A percentile compares a stretch with the other conserved stretches of the same genome.
phyloP scores from a whole-genome alignment of 2,329 filamentous ascomycete genomes.

The Trichoderma guizhouense region DNA sequence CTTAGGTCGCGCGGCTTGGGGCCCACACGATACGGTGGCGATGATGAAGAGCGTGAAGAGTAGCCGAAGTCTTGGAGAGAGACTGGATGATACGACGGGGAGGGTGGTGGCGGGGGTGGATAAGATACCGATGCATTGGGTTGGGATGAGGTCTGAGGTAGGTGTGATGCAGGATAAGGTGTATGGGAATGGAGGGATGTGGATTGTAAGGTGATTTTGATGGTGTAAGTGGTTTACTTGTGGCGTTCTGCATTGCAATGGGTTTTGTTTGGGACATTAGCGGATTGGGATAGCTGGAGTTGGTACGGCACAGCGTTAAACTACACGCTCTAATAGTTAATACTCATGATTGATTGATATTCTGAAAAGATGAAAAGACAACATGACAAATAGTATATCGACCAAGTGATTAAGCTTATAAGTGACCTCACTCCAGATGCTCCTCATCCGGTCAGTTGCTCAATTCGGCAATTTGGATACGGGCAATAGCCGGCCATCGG shows the following conservation, averaged over 20 bases:
- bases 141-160: slow-evolving; percentile 54
- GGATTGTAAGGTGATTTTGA: slow-evolving; percentile 34
- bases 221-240: not conserved
- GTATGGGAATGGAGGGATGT: slow-evolving; percentile 49
- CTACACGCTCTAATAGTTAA: not conserved
- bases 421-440: not conserved
- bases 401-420: too few relatives aligned
- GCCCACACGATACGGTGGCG: slow-evolving; percentile 36
- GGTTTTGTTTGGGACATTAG: not conserved
- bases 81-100: slow-evolving; percentile 46
- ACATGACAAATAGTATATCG: rapidly evolving
- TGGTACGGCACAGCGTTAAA: not conserved
- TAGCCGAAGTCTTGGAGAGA: slow-evolving; percentile 42
- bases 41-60: slow-evolving; percentile 39
- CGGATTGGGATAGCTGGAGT: not conserved
- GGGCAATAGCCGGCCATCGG: slow-evolving; percentile 1
- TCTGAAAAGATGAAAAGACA: not conserved
- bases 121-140: slow-evolving; percentile 54
- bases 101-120: slow-evolving; percentile 54
- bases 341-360: not conserved
- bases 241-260: not conserved
- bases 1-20: slow-evolving; percentile 46
- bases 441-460: not conserved
- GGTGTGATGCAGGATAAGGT: slow-evolving; percentile 47
- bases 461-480: not conserved